A percentile compares a stretch with the other conserved stretches of the same genome.
Conservation (phyloP, 1,284 basidiomycete genomes). For the Volvariella surrecta region DNA sequence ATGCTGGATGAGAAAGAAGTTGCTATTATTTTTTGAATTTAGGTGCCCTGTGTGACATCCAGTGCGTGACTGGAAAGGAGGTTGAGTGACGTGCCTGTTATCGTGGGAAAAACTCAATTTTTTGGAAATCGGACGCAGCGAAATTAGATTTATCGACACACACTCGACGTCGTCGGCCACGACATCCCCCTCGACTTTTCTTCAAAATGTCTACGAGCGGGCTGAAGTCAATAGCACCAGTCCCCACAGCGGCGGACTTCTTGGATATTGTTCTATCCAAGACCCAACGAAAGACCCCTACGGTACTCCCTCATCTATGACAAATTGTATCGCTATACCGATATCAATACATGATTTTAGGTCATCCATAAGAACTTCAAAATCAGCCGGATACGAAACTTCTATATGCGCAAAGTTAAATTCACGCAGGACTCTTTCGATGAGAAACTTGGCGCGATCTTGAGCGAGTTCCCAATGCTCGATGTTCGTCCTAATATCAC, state of each 20-base stretch:
- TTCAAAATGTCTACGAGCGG: slow-evolving; percentile 78
- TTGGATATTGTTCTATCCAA: slow-evolving; percentile 92
- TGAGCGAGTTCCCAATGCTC: slow-evolving; percentile 94
- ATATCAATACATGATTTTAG: slow-evolving; percentile 25
- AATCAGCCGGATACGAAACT: slow-evolving; percentile 89
- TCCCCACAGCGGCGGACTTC: slow-evolving; percentile 93
- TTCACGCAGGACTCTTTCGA: slow-evolving; percentile 98
- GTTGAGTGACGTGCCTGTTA: not conserved
- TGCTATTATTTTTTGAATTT: too few species aligned
- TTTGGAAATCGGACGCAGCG: too few species aligned
- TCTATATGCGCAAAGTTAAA: slow-evolving; percentile 99
- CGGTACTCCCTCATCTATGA: slow-evolving; percentile 40
- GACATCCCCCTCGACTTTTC: too few species aligned
- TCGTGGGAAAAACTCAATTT: slow-evolving; percentile 1
- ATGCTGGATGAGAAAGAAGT: too few species aligned
- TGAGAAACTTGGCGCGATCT: slow-evolving; percentile 91
- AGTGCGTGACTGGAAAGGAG: too few species aligned
- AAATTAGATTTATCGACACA: too few species aligned
- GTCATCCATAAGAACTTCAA: slow-evolving; percentile 99
- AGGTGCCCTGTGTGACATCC: too few species aligned
- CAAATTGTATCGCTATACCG: not conserved
- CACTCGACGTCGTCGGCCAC: too few species aligned
- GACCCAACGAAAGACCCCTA: slow-evolving; percentile 96
- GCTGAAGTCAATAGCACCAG: slow-evolving; percentile 93
- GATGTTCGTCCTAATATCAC: slow-evolving; percentile 52